Base-by-base conservation (phyloP, 2,329 filamentous ascomycete species). In the Colletotrichum sp. region DNA sequence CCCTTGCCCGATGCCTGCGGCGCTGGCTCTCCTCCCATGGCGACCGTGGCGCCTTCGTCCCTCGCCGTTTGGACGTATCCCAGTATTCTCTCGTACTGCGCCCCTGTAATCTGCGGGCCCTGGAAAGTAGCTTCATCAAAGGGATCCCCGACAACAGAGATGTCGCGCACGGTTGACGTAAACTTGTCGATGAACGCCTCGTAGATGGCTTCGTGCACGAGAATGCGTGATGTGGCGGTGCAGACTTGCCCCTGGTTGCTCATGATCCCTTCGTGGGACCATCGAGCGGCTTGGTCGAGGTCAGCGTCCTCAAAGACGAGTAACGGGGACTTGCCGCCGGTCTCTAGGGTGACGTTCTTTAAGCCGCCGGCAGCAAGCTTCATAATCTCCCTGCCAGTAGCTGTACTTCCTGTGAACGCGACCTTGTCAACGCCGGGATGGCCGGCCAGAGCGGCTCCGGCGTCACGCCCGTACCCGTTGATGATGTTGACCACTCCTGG, bases 401-500 rank as follows among this genome's bases (percentile, higher is more conserved):
- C 87, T 2, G 93, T 95, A 57, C 90, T 93, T 60, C 93, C 94
- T 0, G 93, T 95, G 79, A 95, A 95, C 0, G 93, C 92, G 76
- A 95, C 88, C 86, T 95, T 95, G 81, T 94, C 92, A 30, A 95
- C 89, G 34, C 89, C 89, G 9, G 89, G 83, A 81, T 95, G 93
- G 62, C 88, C 85, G 2, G 91, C 92, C 21, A 95, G 87, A 2
- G 93, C 92, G 5, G 91, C 88, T 13, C 93, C 93, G 1, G 92
- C 91, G 68, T 91, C 90, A 52, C 87, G 86, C 15, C 93, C 93
- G 76, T 90, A 87, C 2, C 93, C 94, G 76, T 93, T 94, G 73
- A 95, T 80, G 77, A 95, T 89, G 82, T 95, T 95, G 78, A 95
- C 85, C 8, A 95, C 93, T 60, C 93, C 93, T 1, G 93, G 90